phyloP scores from a whole-genome alignment of 176 grass and related monocot species.

The Oryza brachyantha region DNA sequence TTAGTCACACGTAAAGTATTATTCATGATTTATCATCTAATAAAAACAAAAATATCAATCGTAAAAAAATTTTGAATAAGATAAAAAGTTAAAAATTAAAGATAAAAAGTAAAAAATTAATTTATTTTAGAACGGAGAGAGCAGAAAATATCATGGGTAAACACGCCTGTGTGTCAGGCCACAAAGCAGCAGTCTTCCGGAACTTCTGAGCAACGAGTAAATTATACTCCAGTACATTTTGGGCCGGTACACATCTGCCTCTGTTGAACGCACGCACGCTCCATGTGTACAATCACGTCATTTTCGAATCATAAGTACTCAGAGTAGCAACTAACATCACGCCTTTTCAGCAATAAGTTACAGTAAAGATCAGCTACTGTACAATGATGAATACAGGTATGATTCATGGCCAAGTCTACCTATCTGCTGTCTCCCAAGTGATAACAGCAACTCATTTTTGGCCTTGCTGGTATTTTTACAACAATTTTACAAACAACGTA shows the following conservation, averaged over 20 bases:
- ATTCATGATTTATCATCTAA: too few species aligned
- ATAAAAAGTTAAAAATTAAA: too few species aligned
- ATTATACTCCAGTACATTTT: not conserved
- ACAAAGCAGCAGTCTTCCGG: not conserved
- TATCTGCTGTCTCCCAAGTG: conserved; percentile 7
- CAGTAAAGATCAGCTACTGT: conserved; percentile 29
- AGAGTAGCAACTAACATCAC: not conserved
- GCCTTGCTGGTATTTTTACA: conserved; percentile 33
- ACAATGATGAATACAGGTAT: conserved; percentile 46
- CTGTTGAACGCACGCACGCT: not conserved
- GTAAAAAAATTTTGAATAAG: too few species aligned
- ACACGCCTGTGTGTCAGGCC: not conserved
- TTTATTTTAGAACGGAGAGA: too few species aligned
- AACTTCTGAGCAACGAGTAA: not conserved
- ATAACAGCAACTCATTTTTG: not conserved
- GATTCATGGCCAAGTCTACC: conserved; percentile 3
- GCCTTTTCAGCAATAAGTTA: not conserved
- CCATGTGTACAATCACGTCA: not conserved
- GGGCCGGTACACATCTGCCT: not conserved
- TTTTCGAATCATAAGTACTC: not conserved
- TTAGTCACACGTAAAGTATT: too few species aligned
- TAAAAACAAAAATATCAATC: too few species aligned
- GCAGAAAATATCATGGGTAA: too few species aligned
- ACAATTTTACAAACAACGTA: conserved; percentile 29
- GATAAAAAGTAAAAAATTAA: too few species aligned